Evolutionary conservation across 2,329 filamentous ascomycete species (phyloP).

Genomic region (Aspergillus chevalieri): DNA sequence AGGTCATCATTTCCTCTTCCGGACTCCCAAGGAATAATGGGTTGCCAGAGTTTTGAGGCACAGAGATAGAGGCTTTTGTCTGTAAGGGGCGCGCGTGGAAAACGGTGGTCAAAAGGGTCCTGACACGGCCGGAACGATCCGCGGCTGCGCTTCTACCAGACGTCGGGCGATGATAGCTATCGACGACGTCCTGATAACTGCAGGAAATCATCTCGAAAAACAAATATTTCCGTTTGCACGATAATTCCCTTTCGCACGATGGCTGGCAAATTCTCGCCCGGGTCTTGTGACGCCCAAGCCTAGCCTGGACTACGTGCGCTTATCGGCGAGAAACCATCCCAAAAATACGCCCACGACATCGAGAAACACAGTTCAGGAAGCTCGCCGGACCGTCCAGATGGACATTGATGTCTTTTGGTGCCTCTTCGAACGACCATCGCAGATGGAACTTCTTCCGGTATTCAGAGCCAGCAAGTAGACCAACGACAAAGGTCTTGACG

Average conservation of each 20-base stretch:
- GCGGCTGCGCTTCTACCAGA: constrained; percentile 17
- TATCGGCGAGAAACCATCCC: neutral
- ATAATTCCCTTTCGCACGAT: neutral
- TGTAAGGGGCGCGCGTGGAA: constrained; percentile 5
- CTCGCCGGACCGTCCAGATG: neutral
- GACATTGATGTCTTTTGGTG: neutral
- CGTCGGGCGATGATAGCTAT: neutral
- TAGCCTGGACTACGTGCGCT: neutral
- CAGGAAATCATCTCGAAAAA: too few relatives aligned
- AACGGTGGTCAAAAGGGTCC: neutral
- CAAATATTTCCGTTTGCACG: neutral
- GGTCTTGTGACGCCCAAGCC: neutral
- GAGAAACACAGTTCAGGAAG: neutral
- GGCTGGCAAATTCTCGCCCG: neutral
- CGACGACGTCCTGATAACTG: neutral
- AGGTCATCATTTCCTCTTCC: constrained; percentile 5
- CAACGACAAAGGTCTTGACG: neutral
- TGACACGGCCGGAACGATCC: constrained; percentile 18
- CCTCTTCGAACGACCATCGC: neutral
- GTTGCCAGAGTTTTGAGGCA: constrained; percentile 3
- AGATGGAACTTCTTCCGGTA: neutral
- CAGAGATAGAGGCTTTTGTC: neutral
- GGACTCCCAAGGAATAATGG: neutral
- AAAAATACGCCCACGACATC: neutral
- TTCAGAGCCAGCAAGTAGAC: neutral